Evolutionary conservation across 768 basidiomycete genomes (phyloP).

Genomic region (Naganishia vaughanmartiniae): DNA sequence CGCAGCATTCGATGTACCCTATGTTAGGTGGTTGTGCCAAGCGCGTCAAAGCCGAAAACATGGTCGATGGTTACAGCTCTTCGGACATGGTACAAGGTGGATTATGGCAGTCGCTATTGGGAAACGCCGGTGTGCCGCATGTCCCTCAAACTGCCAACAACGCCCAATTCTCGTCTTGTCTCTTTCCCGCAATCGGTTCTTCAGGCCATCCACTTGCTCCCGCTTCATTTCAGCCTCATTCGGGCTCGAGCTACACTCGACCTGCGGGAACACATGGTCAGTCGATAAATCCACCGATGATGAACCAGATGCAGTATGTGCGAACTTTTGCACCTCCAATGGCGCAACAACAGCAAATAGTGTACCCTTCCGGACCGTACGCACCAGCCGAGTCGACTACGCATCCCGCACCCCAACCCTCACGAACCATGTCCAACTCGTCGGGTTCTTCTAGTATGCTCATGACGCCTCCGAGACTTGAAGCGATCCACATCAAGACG

Average conservation of each 20-base stretch:
- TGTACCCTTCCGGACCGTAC: not conserved
- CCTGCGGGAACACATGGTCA: not conserved
- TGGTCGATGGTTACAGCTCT: not conserved
- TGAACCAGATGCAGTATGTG: not conserved
- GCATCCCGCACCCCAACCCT: not conserved
- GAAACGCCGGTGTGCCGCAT: not conserved
- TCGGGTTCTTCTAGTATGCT: not conserved
- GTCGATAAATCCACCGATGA: not conserved
- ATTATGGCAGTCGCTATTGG: constrained; percentile 9
- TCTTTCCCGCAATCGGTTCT: not conserved
- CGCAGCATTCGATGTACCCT: not conserved
- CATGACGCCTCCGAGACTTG: not conserved
- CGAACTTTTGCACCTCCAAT: not conserved
- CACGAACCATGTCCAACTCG: not conserved
- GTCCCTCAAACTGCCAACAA: not conserved
- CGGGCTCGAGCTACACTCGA: not conserved
- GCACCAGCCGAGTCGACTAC: not conserved
- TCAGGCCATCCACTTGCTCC: not conserved
- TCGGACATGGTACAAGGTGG: not conserved
- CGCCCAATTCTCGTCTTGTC: not conserved
- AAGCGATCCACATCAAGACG: not conserved
- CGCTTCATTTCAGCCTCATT: not conserved
- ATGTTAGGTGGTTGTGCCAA: not conserved
- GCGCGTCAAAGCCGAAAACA: not conserved
- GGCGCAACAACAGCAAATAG: not conserved